Evolutionary conservation across 148 eudicot species (phyloP).

Genomic region (Salicornia ramosissima): DNA sequence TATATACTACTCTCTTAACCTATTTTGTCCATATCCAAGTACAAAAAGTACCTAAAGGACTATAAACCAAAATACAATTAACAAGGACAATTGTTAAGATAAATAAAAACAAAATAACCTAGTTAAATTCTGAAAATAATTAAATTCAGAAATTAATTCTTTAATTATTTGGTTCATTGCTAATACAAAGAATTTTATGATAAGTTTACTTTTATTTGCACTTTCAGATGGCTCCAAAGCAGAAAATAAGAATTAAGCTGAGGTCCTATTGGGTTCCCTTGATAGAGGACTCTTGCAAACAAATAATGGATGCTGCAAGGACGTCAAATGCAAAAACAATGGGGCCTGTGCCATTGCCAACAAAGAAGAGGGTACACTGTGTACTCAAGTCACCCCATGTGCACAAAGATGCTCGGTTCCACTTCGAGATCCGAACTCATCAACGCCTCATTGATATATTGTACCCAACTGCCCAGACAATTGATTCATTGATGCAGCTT

Average conservation of each 20-base stretch:
- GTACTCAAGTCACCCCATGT: slow-evolving; percentile 97
- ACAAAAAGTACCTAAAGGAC: no score
- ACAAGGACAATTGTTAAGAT: no score
- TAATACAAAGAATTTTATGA: not conserved
- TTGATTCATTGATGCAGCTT: slow-evolving; percentile 92
- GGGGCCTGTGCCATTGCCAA: slow-evolving; percentile 96
- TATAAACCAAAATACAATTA: no score
- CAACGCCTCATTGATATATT: slow-evolving; percentile 87
- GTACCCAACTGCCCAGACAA: slow-evolving; percentile 92
- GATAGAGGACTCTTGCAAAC: slow-evolving; percentile 92
- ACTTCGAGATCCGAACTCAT: slow-evolving; percentile 95
- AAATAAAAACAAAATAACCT: no score
- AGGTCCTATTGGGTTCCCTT: slow-evolving; percentile 91
- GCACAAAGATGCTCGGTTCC: slow-evolving; percentile 94
- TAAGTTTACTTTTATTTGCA: not conserved
- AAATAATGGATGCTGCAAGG: slow-evolving; percentile 88
- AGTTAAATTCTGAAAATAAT: no score
- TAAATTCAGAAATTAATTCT: no score
- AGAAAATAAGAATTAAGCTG: slow-evolving; percentile 85
- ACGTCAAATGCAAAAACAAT: slow-evolving; percentile 83
- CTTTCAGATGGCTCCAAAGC: slow-evolving; percentile 47
- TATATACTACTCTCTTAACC: no score
- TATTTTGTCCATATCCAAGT: no score
- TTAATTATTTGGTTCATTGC: not conserved
- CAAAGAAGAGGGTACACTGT: slow-evolving; percentile 78